These are phyloP conservation scores for Lachnum nothofagi DNA, from an alignment of 2,329 filamentous ascomycete species.

Conservation along the genomic window DNA sequence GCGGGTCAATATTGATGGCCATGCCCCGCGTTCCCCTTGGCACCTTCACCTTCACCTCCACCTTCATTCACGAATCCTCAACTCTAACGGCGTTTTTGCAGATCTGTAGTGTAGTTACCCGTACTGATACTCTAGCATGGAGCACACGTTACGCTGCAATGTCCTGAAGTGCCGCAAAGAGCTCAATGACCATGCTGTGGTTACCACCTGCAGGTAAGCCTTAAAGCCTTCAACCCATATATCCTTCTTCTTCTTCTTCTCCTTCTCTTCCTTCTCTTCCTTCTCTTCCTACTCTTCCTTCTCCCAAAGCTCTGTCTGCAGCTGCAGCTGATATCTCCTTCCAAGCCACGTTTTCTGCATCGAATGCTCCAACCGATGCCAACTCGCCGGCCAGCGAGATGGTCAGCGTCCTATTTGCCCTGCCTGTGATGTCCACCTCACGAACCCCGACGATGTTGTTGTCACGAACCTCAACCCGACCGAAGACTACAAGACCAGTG, in stretches of 20 bases:
- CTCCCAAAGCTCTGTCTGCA: too few species aligned
- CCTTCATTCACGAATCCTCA: neutral
- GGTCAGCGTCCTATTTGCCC: constrained; percentile 59
- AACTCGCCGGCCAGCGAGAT: constrained; percentile 50
- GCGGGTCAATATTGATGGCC: too few species aligned
- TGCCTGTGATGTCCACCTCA: constrained; percentile 65
- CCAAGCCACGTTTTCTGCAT: constrained; percentile 79
- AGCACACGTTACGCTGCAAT: constrained; percentile 73
- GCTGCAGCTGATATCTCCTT: too few species aligned
- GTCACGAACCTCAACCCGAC: constrained; percentile 67
- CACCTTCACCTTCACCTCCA: too few species aligned
- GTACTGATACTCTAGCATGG: too few species aligned
- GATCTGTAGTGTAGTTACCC: neutral
- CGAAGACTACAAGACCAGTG: constrained; percentile 85
- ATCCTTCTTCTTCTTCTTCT: neutral
- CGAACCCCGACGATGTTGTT: constrained; percentile 69
- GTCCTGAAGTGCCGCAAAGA: constrained; percentile 67
- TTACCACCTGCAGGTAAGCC: constrained; percentile 79
- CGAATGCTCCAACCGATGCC: constrained; percentile 62
- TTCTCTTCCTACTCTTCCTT: too few species aligned
- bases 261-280: too few species aligned
- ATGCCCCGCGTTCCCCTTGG: too few species aligned
- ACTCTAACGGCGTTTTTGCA: neutral
- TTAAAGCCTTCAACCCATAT: neutral
- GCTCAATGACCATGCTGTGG: constrained; percentile 66